These are phyloP conservation scores for Agastache rugosa DNA, from an alignment of 257 asterid species.

Conservation along the genomic window DNA sequence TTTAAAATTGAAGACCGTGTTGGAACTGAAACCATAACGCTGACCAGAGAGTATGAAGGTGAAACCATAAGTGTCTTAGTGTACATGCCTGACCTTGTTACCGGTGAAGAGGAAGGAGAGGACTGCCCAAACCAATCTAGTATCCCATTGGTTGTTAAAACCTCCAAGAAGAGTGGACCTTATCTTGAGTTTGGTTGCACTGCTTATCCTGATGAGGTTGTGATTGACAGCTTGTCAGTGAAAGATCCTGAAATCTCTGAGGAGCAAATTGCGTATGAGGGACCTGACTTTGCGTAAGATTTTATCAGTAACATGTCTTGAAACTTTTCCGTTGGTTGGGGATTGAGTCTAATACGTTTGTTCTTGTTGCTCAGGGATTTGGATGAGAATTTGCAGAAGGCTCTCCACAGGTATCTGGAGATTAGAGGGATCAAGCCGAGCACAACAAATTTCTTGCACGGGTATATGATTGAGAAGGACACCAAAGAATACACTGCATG, in stretches of 20 bases:
- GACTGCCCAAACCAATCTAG: conserved; percentile 37
- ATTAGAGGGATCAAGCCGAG: conserved; percentile 78
- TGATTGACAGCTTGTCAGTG: conserved; percentile 61
- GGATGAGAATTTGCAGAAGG: conserved; percentile 94
- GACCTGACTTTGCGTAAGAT: conserved; percentile 80
- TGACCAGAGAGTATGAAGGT: conserved; percentile 65
- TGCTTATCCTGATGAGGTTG: conserved; percentile 68
- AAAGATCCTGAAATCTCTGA: conserved; percentile 56
- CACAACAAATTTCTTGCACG: conserved; percentile 75
- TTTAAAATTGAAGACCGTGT: conserved; percentile 66
- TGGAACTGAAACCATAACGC: conserved; percentile 60
- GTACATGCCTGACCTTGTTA: conserved; percentile 65
- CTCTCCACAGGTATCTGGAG: conserved; percentile 85
- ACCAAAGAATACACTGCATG: conserved; percentile 62
- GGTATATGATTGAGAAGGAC: conserved; percentile 79
- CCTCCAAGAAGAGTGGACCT: conserved; percentile 65
- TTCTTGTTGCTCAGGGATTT: conserved; percentile 53
- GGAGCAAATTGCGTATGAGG: conserved; percentile 76
- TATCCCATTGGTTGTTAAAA: conserved; percentile 66
- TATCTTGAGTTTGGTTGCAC: conserved; percentile 71
- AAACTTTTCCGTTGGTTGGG: neutral
- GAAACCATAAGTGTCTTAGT: conserved; percentile 70
- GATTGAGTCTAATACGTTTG: neutral
- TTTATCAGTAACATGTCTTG: neutral
- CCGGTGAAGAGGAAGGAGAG: conserved; percentile 51